Conservation (phyloP, 106 monocot species). For the Amphibolis antarctica region DNA sequence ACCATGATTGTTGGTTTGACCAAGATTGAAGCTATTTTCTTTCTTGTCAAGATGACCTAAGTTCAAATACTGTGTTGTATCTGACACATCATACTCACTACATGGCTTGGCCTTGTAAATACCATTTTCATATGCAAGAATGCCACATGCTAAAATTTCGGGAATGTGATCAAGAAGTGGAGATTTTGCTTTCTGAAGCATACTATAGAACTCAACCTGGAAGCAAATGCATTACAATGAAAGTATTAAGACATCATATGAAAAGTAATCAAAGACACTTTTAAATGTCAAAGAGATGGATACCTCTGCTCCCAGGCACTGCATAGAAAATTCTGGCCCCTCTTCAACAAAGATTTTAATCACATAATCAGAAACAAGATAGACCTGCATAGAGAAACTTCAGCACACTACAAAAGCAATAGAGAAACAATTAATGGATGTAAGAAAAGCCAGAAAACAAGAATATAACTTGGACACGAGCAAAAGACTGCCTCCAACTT, state of each 20-base stretch:
- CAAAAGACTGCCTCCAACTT: too few relatives aligned
- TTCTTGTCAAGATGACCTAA: background rate
- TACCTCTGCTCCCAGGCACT: slow-evolving; percentile 85
- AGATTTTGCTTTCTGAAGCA: slow-evolving; percentile 45
- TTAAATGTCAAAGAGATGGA: slow-evolving; percentile 3
- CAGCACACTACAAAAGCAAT: background rate
- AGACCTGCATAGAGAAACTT: slow-evolving; percentile 52
- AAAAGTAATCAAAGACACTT: background rate
- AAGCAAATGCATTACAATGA: slow-evolving; percentile 3
- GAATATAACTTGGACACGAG: too few relatives aligned
- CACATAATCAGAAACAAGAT: slow-evolving; percentile 65
- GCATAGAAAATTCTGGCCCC: slow-evolving; percentile 45
- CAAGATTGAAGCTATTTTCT: slow-evolving; percentile 37
- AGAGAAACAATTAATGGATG: background rate
- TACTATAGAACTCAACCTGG: slow-evolving; percentile 81
- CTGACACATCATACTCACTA: slow-evolving; percentile 61
- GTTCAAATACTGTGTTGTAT: background rate
- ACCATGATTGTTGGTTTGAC: too few relatives aligned
- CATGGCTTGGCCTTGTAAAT: slow-evolving; percentile 37
- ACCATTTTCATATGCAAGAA: slow-evolving; percentile 46
- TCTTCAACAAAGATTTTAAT: slow-evolving; percentile 85
- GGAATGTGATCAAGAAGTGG: slow-evolving; percentile 67
- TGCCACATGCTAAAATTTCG: slow-evolving; percentile 59
- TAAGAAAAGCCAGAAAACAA: background rate
- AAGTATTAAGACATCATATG: slow-evolving; percentile 6